A percentile compares a stretch with the other conserved stretches of the same genome.
Conservation (phyloP, 208 protist species). For the Blastocrithidia nonstop region DNA sequence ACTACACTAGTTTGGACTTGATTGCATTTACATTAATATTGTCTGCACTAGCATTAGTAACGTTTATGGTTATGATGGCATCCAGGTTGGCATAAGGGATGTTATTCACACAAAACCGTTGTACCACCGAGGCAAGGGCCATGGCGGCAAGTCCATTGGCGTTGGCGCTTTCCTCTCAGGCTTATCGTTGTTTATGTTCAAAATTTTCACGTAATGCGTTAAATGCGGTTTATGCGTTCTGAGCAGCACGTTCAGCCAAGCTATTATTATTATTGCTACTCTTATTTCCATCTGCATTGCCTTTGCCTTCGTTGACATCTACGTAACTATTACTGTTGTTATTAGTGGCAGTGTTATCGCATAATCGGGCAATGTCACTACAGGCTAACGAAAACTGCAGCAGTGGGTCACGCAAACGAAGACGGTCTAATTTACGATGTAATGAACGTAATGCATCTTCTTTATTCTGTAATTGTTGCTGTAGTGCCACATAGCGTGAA, state of each 20-base stretch:
- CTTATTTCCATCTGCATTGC: too few species aligned
- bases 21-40: too few species aligned
- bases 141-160: constrained; percentile 15
- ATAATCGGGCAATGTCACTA: constrained; percentile 48
- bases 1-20: too few species aligned
- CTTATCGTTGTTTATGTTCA: constrained; percentile 17
- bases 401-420: constrained; percentile 58
- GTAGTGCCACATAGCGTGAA: constrained; percentile 16
- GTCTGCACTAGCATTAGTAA: constrained; percentile 8
- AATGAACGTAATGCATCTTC: constrained; percentile 57
- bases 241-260: too few species aligned
- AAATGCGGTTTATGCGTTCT: too few species aligned
- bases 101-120: constrained; percentile 21
- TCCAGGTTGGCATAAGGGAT: constrained; percentile 54
- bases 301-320: too few species aligned
- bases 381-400: constrained; percentile 73
- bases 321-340: neutral
- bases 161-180: constrained; percentile 23
- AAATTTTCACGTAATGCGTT: too few species aligned
- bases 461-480: constrained; percentile 29
- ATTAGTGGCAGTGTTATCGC: constrained; percentile 3
- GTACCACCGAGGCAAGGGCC: constrained; percentile 36
- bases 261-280: too few species aligned
- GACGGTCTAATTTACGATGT: constrained; percentile 69
- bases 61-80: constrained; percentile 31